Base-by-base conservation (phyloP, 805 yeast species). In the Yarrowia hollandica region DNA sequence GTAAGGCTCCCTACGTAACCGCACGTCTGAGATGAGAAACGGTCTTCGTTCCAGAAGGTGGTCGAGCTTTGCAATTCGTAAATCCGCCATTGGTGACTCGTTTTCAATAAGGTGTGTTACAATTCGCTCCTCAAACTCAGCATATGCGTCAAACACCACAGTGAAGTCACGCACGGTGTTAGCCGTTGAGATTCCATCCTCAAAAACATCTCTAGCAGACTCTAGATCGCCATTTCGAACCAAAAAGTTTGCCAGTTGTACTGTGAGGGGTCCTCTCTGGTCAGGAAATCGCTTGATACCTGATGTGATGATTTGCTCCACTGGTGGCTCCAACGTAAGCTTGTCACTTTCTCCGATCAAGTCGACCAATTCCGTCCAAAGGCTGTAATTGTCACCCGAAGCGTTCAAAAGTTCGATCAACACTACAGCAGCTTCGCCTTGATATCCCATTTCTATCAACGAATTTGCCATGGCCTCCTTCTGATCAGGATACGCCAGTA, bases 11-110 rank as follows among this genome's bases (percentile, higher is more conserved):
- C 82, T 85, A 38, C 86, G 76, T 5, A 90, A 65, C 61, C 80
- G 74, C 25, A 89, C 82, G 65, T 89, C 95, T 66, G 81, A 89
- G 11, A 87, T 64, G 41, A 84, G 68, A 28, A 86, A 68, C 1
- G 80, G 77, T 63, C 94, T 77, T 12, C 78, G 67, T n/a, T 79
- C 77, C 63, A 89, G 67, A 21, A 90, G 70, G 19, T 72, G 70
- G 62, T 84, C 88, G 62, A 85, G 80, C 46, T 70, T 69, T 14
- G 77, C 68, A 21, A 79, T 66, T 38, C 79, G 81, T 7, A 82
- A 64, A 25, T 76, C 75, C 18, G 64, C 64, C 11, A 72, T 64
- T 1, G 62, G 28, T 1, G 44, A 60, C 10, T 64, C 64, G 1
- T 60, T 52, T n/a, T 66, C 67, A 63, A 77, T 66, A 31, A 73